Evolutionary conservation across 768 basidiomycete genomes (phyloP), one percentile per base, ranked within the genome.

Genomic region (Leccinum subgranulosum): DNA sequence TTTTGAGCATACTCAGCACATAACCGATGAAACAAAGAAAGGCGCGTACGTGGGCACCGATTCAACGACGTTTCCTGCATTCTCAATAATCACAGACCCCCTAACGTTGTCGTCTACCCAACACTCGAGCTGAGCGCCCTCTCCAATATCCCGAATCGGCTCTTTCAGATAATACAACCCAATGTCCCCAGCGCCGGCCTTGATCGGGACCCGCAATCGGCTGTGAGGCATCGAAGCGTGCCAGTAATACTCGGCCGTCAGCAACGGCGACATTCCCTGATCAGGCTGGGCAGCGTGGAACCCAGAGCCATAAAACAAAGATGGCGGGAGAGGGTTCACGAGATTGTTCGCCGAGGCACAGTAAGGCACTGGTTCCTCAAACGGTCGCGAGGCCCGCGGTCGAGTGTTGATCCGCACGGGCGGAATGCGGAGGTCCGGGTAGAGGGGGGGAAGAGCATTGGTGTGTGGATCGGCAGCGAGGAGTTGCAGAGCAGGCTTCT

Each of bases 321-420:
- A 92, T 0, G 88, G 85, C n/a, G 96, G 96, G 0, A 98, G 80
- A 1, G 97, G 97, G 75, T 98, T 98, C 73, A 99, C 92, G 52
- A 98, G 79, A 71, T 99, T 95, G 73, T 98, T 96, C n/a, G 97
- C 97, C 21, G 87, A 88, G 0, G 92, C 94, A 72, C 97, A 98
- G 76, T 81, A 94, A 7, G 96, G 97, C 39, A 85, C 81, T 51
- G 96, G 84, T 73, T 98, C 97, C 69, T 90, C 84, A 71, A 89
- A 96, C 4, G 83, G 78, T 1, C 76, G 73, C 12, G 70, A 63
- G 1, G 70, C 74, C 57, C 73, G 74, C 3, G 90, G 90, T 3
- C 81, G 83, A 6, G 84, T 83, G 57, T 81, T 82, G 71, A 98
- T 87, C 8, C 92, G 81, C 31, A 82, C 80, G 0, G 82, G 79